phyloP scores from a whole-genome alignment of 257 asterid species.

The Scutellaria minor region DNA sequence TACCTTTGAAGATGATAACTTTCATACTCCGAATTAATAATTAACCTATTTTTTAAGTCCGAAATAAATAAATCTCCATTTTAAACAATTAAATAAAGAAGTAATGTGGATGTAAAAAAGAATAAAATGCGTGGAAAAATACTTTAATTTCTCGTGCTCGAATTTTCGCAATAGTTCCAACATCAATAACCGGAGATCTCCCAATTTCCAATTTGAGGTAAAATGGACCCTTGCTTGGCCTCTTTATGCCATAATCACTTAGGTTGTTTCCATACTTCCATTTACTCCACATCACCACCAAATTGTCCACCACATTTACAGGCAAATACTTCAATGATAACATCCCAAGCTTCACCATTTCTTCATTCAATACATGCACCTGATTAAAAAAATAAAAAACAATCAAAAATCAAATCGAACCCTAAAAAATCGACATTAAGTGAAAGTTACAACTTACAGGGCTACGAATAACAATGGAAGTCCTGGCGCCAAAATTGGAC shows the following conservation, averaged over 20 bases:
- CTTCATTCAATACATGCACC: conserved; percentile 53
- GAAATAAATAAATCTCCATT: no score
- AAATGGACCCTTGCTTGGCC: conserved; percentile 61
- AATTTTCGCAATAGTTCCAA: conserved; percentile 55
- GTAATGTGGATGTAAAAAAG: not conserved
- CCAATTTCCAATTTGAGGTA: conserved; percentile 43
- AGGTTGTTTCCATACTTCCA: conserved; percentile 45
- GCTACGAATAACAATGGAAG: conserved; percentile 53
- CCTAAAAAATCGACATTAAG: no score
- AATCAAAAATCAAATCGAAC: not conserved
- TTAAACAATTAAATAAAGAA: no score
- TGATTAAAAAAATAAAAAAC: conserved; percentile 18
- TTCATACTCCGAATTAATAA: no score
- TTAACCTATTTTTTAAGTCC: no score
- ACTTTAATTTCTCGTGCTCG: conserved; percentile 46
- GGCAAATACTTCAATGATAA: conserved; percentile 35
- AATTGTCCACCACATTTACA: conserved; percentile 37
- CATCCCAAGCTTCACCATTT: conserved; percentile 55
- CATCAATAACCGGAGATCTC: conserved; percentile 60
- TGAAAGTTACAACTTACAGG: conserved; percentile 44
- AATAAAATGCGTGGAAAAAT: not conserved
- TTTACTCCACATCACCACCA: conserved; percentile 26
- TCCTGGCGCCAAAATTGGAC: conserved; percentile 46
- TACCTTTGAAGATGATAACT: no score
- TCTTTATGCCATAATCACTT: conserved; percentile 43